A percentile compares a stretch with the other conserved stretches of the same genome.
phyloP scores from a whole-genome alignment of 2,329 filamentous ascomycete genomes.

The Trichoderma koningii region DNA sequence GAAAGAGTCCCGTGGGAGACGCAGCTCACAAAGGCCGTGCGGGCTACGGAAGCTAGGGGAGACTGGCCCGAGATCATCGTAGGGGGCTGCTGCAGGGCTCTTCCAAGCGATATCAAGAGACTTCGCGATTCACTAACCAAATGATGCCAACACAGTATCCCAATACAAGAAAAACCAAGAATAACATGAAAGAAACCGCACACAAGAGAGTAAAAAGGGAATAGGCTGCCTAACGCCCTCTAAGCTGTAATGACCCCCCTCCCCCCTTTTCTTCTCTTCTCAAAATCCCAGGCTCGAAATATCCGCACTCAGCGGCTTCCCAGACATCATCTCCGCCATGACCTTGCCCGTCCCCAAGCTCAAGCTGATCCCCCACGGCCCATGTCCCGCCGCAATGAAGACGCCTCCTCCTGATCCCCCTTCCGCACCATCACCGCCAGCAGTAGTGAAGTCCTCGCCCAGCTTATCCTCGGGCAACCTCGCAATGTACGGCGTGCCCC shows the following conservation, averaged over 20 bases:
- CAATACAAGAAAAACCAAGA: not conserved
- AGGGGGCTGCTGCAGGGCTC: conserved; percentile 57
- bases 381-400: conserved; percentile 71
- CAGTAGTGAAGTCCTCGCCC: conserved; percentile 45
- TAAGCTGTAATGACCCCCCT: not conserved
- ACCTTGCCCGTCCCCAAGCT: conserved; percentile 70
- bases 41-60: conserved; percentile 40
- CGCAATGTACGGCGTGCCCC: conserved; percentile 64
- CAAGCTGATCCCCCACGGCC: conserved; percentile 71
- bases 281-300: conserved; percentile 41
- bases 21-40: conserved; percentile 47
- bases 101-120: conserved; percentile 41
- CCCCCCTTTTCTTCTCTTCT: not conserved
- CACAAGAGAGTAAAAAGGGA: not conserved
- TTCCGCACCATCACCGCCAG: conserved; percentile 38
- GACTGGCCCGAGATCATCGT: conserved; percentile 52
- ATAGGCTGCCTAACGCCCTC: not conserved
- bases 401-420: conserved; percentile 63
- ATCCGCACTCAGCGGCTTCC: conserved; percentile 59
- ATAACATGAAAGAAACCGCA: not conserved
- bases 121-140: conserved; percentile 30
- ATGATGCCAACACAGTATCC: not conserved
- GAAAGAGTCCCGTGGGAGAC: conserved; percentile 48
- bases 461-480: conserved; percentile 59
- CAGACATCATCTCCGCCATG: conserved; percentile 69